Evolutionary conservation across 2,329 filamentous ascomycete genomes (phyloP), one percentile per base, ranked within the genome.

Genomic region (Juglanconis sp.): DNA sequence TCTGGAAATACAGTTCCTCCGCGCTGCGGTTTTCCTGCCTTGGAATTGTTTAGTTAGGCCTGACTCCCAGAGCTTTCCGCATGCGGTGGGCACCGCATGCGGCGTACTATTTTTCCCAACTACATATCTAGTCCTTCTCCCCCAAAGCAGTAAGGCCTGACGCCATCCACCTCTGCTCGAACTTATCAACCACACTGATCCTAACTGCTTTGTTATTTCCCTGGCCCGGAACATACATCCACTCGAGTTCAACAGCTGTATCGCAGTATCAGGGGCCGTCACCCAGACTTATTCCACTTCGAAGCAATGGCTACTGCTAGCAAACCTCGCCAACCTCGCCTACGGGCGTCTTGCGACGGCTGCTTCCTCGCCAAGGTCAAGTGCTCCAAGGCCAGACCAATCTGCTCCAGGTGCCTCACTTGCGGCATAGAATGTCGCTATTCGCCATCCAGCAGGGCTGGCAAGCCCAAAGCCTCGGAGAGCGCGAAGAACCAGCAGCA

Each of bases 291-390:
- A 11, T 17, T 5, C 31, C 24, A 11, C 11, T 10, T 6, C 44
- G n/a, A 38, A 44, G 38, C 38, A n/a, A 63, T 65, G 67, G 59
- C 66, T 54, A 67, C 68, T 53, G 61, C 68, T 31, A 64, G 65
- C 35, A 76, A 76, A 61, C 65, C 71, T 62, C 73, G 74, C 38
- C 73, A 76, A 64, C 75, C 75, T 52, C 75, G 77, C 50, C 70
- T 81, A 35, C 72, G 79, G 61, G 77, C 77, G 30, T 83, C 81
- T 17, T 84, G 81, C 67, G 81, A 84, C 63, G 79, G 78, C 7
- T 84, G 81, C 69, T 82, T 83, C 68, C 69, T 81, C 24, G 81
- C 81, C 63, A 84, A 84, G 67, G 80, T 84, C 70, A 83, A 83
- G 66, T 84, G 81, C 69, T 81, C 78, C 63, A 83, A 83, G 65